Percentiles rank a stretch among this genome's conserved stretches.
Evolutionary conservation across 1,284 basidiomycete genomes (phyloP).

Genomic region (Cutaneotrichosporon mucoides): DNA sequence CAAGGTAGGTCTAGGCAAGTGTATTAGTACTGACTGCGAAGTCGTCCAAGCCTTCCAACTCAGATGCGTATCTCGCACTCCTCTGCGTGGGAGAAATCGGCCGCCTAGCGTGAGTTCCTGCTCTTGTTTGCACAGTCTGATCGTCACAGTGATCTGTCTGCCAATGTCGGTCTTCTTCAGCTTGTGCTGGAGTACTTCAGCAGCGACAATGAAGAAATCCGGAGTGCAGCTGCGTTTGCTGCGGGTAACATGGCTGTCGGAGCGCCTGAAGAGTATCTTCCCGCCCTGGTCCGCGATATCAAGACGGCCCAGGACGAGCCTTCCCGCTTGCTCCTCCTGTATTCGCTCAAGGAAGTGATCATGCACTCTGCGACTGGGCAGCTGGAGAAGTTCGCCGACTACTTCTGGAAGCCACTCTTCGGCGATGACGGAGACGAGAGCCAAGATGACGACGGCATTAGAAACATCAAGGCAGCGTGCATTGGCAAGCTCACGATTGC

Average conservation of each 20-base stretch:
- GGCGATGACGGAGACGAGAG: conserved; percentile 52
- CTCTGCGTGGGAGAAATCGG: conserved; percentile 86
- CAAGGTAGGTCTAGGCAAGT: too few species aligned
- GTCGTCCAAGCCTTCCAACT: conserved; percentile 62
- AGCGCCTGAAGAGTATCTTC: conserved; percentile 77
- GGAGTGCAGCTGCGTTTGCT: conserved; percentile 84
- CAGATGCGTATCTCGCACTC: conserved; percentile 71
- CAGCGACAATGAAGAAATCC: conserved; percentile 73
- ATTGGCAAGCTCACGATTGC: conserved; percentile 91
- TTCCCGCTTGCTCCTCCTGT: conserved; percentile 75
- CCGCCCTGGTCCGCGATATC: conserved; percentile 75
- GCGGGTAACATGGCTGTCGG: conserved; percentile 94
- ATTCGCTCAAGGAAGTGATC: conserved; percentile 94
- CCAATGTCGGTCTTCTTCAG: conserved; percentile 68
- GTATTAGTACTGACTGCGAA: conserved; percentile 41
- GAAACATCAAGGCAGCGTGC: conserved; percentile 94
- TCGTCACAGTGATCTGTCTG: conserved; percentile 67
- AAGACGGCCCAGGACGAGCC: conserved; percentile 62
- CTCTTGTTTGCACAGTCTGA: background rate
- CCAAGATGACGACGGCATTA: conserved; percentile 79
- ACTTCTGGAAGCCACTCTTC: conserved; percentile 86
- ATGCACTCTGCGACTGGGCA: conserved; percentile 80
- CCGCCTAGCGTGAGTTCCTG: conserved; percentile 62
- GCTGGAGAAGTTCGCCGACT: conserved; percentile 76
- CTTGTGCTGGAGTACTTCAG: conserved; percentile 69